Base-by-base conservation (phyloP, 257 asterid species). In the Plectranthus barbatus region DNA sequence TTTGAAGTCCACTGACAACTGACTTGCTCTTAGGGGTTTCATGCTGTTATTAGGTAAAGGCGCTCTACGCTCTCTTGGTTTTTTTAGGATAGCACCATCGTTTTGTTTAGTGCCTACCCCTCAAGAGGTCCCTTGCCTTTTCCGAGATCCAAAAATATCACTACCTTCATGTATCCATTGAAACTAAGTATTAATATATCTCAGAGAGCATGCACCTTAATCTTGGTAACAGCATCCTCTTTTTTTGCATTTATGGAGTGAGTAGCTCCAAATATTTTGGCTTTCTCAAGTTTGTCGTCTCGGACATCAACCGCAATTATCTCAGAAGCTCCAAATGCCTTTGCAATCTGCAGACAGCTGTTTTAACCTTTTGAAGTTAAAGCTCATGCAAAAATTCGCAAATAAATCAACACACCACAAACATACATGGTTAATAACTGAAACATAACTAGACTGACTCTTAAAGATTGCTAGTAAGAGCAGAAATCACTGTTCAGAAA, bases 261-360 rank as follows among this genome's bases (percentile, higher is more conserved):
- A 73, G 99, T 92, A 68, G 97, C 99, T 44, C 99, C 99, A 75
- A 76, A 72, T 53, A 54, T 65, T 70, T 82, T 80, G 18, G 99
- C 99, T 72, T 85, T 86, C 83, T 83, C 68, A 74, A 92, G 82
- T 77, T 92, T 92, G 67, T 89, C 97, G 61, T 92, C 99, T 65
- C 83, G 94, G 56, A 92, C 84, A 85, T 89, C 99, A 56, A 92
- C 99, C 9, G 97, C 96, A 72, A 92, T 92, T 55, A 92, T 86
- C 79, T 83, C 93, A 66, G 97, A 86, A 21, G 99, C 99, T 66
- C 99, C 99, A 79, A 90, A 92, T 67, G 97, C 99, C 72, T 84
- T 80, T 56, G 99, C 97, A 73, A 92, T 86, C 87, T 92, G 99
- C 83, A 92, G 81, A 75, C 97, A 89, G 79, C 97, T 92, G 90